Conservation (phyloP, 495 filamentous ascomycete species). For the Daldinia concentrica region DNA sequence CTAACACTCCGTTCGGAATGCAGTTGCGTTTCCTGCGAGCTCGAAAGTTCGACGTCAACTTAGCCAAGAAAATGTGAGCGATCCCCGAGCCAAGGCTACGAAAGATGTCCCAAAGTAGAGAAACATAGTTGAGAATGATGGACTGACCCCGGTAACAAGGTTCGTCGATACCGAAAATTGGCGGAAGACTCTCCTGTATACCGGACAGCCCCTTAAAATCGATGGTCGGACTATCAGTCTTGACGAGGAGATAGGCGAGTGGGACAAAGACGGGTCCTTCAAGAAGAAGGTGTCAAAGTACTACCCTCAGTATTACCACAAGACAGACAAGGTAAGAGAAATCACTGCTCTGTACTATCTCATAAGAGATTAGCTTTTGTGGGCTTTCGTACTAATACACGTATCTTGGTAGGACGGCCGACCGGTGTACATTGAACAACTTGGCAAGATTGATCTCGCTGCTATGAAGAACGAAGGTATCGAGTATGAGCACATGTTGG, state of each 20-base stretch:
- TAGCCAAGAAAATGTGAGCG: conserved; percentile 85
- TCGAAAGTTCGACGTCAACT: conserved; percentile 89
- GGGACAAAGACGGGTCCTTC: conserved; percentile 79
- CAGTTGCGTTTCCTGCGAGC: conserved; percentile 91
- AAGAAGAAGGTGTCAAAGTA: conserved; percentile 88
- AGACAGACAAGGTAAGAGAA: conserved; percentile 85
- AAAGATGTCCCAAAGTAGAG: conserved; percentile 3
- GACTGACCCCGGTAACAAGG: conserved; percentile 62
- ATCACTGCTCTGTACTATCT: background rate
- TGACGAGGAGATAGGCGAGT: conserved; percentile 81
- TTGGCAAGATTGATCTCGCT: conserved; percentile 89
- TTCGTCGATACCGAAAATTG: conserved; percentile 91
- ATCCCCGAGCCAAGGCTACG: background rate
- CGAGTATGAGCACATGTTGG: conserved; percentile 88
- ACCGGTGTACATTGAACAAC: conserved; percentile 95
- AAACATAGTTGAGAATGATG: conserved; percentile 9
- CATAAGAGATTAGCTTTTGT: background rate
- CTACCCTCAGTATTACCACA: conserved; percentile 99
- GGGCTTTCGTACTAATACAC: conserved; percentile 14
- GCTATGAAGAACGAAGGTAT: conserved; percentile 92
- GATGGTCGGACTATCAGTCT: conserved; percentile 61
- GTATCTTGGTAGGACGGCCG: conserved; percentile 77
- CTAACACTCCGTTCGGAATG: conserved; percentile 28
- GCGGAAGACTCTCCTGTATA: conserved; percentile 71
- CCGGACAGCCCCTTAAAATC: conserved; percentile 41